Conservation (phyloP, 78 protist species). For the Dictyostelium brefeldianum region DNA sequence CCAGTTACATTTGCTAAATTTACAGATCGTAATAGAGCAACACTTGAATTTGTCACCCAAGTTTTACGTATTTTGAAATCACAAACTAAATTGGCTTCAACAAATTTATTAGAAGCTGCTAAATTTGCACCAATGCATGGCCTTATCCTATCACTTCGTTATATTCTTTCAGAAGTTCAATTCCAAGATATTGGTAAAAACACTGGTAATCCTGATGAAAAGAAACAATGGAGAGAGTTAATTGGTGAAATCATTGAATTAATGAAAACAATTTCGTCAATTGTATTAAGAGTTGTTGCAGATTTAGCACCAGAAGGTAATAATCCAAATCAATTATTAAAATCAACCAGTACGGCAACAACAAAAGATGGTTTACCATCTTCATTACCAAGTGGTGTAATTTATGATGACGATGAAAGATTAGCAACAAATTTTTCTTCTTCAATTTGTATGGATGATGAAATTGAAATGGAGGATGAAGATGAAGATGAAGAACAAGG, state of each 20-base stretch:
- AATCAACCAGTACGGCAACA: too few species aligned
- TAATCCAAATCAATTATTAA: slow-evolving; percentile 19
- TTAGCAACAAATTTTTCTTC: slow-evolving; percentile 30
- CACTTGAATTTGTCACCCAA: slow-evolving; percentile 26
- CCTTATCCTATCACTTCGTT: slow-evolving; percentile 58
- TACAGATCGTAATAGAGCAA: neutral
- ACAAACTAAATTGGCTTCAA: slow-evolving; percentile 38
- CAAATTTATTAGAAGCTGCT: slow-evolving; percentile 64
- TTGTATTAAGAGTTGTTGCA: slow-evolving; percentile 74
- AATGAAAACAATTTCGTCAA: slow-evolving; percentile 23
- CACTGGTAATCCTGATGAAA: neutral
- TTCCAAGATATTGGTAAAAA: neutral
- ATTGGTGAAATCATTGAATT: slow-evolving; percentile 34
- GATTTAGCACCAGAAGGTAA: slow-evolving; percentile 85
- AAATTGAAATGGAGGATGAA: neutral
- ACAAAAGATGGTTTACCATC: slow-evolving; percentile 5
- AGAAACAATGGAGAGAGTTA: slow-evolving; percentile 20
- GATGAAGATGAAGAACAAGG: slow-evolving; percentile 3
- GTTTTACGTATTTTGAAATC: slow-evolving; percentile 35
- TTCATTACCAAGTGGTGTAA: slow-evolving; percentile 64
- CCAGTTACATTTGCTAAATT: slow-evolving; percentile 12
- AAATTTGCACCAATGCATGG: slow-evolving; percentile 83
- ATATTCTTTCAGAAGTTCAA: slow-evolving; percentile 16
- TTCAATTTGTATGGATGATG: slow-evolving; percentile 23
- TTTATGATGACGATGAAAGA: slow-evolving; percentile 77